These are phyloP conservation scores for Paraphaeosphaeria minitans DNA, from an alignment of 2,329 filamentous ascomycete genomes.

Conservation along the genomic window DNA sequence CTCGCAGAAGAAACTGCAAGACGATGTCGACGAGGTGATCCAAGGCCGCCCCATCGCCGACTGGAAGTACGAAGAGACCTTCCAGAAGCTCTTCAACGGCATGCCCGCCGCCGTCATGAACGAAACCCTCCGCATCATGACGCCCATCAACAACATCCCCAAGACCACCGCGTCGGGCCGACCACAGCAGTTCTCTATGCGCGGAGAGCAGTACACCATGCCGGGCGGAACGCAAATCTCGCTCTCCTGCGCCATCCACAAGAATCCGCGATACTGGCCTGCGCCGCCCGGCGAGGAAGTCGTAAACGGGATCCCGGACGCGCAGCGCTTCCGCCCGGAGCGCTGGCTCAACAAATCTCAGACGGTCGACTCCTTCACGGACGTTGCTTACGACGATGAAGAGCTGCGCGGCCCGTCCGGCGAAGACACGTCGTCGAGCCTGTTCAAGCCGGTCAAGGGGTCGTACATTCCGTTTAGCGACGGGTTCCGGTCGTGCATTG, in stretches of 20 bases:
- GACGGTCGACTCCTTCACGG: slow-evolving; percentile 32
- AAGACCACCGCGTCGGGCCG: slow-evolving; percentile 59
- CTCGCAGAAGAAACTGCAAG: slow-evolving; percentile 69
- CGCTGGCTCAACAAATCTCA: slow-evolving; percentile 65
- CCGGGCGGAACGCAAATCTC: slow-evolving; percentile 63
- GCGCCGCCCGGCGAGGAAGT: slow-evolving; percentile 34
- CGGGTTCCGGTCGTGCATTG: slow-evolving; percentile 60
- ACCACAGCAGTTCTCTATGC: slow-evolving; percentile 63
- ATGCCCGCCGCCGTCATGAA: slow-evolving; percentile 78
- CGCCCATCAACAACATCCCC: slow-evolving; percentile 73
- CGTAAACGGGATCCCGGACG: slow-evolving; percentile 52
- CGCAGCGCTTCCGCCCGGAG: slow-evolving; percentile 72
- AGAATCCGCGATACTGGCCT: slow-evolving; percentile 77
- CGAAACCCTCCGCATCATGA: slow-evolving; percentile 74
- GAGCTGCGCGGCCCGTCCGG: slow-evolving; percentile 65
- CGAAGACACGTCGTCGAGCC: slow-evolving; percentile 64
- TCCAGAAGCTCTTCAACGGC: slow-evolving; percentile 69
- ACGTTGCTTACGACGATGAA: slow-evolving; percentile 53
- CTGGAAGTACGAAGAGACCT: slow-evolving; percentile 73
- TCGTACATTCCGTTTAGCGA: slow-evolving; percentile 62
- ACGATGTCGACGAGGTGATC: slow-evolving; percentile 70
- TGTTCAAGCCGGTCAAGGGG: slow-evolving; percentile 59
- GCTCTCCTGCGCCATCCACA: slow-evolving; percentile 62
- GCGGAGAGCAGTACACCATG: slow-evolving; percentile 63
- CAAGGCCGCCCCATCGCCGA: slow-evolving; percentile 61